phyloP scores from a whole-genome alignment of 352 stramenopile species.

The Pythium monospermum region DNA sequence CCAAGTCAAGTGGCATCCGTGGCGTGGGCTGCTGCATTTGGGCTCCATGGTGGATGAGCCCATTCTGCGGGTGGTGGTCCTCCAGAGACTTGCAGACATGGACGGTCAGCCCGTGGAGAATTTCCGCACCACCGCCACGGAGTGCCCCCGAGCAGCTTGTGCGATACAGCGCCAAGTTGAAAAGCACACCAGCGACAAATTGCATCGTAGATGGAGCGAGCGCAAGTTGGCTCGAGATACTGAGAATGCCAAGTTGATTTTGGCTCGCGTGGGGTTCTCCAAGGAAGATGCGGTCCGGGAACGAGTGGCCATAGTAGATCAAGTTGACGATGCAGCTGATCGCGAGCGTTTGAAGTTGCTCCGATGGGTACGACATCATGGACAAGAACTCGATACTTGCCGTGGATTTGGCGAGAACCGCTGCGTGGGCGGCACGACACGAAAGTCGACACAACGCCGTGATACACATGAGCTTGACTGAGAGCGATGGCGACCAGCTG shows the following conservation, averaged over 20 bases:
- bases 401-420: constrained; percentile 27
- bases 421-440: constrained; percentile 27
- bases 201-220: constrained; percentile 27
- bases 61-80: constrained; percentile 18
- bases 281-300: constrained; percentile 70
- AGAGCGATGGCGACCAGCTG: constrained; percentile 55
- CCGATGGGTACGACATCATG: constrained; percentile 53
- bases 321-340: constrained; percentile 71
- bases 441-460: constrained; percentile 65
- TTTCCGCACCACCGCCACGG: constrained; percentile 54
- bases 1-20: not conserved
- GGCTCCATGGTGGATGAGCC: constrained; percentile 12
- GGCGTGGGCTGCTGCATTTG: constrained; percentile 13
- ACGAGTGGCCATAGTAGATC: constrained; percentile 52
- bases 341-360: constrained; percentile 50
- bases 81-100: constrained; percentile 44
- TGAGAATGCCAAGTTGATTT: constrained; percentile 61
- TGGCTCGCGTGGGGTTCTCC: constrained; percentile 64
- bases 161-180: constrained; percentile 65
- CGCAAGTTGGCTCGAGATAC: constrained; percentile 52
- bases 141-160: constrained; percentile 45
- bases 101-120: constrained; percentile 40
- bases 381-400: constrained; percentile 64
- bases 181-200: constrained; percentile 62
- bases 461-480: constrained; percentile 64